Conservation (phyloP, 495 filamentous ascomycete species). For the Thermothielavioides terrestris region DNA sequence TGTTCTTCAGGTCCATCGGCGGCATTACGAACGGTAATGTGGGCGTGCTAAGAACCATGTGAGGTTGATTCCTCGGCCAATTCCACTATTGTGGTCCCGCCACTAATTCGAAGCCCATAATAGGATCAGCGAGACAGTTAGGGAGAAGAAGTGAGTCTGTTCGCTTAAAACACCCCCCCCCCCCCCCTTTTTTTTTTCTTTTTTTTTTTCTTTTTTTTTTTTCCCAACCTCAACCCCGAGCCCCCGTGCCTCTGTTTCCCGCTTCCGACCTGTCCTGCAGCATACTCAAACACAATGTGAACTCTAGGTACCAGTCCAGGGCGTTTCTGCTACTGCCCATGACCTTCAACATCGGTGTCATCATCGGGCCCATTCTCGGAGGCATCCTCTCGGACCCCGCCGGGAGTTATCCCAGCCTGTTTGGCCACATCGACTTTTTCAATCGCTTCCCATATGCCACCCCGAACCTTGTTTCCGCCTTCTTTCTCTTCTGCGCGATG, state of each 20-base stretch:
- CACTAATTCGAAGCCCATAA: neutral
- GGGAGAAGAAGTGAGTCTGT: slow-evolving; percentile 40
- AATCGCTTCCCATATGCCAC: slow-evolving; percentile 61
- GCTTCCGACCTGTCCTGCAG: no score
- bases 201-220: no score
- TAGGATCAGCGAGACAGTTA: slow-evolving; percentile 66
- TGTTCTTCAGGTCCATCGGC: slow-evolving; percentile 64
- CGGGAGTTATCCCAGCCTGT: slow-evolving; percentile 55
- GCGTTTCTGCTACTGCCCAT: slow-evolving; percentile 64
- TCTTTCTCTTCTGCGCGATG: slow-evolving; percentile 52
- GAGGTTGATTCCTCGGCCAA: neutral
- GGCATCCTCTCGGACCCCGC: slow-evolving; percentile 70
- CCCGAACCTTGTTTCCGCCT: slow-evolving; percentile 64
- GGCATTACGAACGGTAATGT: slow-evolving; percentile 77
- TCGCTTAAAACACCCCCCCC: no score
- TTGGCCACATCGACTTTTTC: slow-evolving; percentile 63
- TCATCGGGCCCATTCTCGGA: slow-evolving; percentile 68
- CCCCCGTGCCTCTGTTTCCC: no score
- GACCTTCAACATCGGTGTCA: slow-evolving; percentile 70
- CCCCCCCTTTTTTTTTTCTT: neutral
- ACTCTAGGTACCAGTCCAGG: slow-evolving; percentile 46
- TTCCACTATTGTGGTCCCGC: neutral
- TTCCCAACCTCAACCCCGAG: no score
- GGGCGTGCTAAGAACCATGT: slow-evolving; percentile 72
- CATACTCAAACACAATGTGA: no score